Percentiles rank a stretch among this genome's conserved stretches.
Evolutionary conservation across 2,329 filamentous ascomycete genomes (phyloP).

Genomic region (Exserohilum turcica): DNA sequence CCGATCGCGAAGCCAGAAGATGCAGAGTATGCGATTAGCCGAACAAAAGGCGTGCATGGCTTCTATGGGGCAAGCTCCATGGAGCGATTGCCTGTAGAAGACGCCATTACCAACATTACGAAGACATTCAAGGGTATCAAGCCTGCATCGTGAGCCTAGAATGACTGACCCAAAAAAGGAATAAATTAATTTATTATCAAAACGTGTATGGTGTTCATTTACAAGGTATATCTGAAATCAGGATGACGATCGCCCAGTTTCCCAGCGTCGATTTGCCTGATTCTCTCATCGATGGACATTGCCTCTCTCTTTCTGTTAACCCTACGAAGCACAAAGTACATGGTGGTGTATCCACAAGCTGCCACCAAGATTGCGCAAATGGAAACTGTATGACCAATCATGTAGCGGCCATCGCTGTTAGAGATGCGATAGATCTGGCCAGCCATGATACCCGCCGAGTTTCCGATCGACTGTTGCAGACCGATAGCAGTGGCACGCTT

Average conservation of each 20-base stretch:
- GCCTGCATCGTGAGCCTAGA: slow-evolving; percentile 2
- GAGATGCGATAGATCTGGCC: slow-evolving; percentile 34
- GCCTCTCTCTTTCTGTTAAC: slow-evolving; percentile 55
- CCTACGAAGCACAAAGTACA: slow-evolving; percentile 53
- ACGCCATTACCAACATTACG: slow-evolving; percentile 65
- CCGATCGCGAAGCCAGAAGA: slow-evolving; percentile 69
- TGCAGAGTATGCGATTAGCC: slow-evolving; percentile 65
- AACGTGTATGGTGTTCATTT: background rate
- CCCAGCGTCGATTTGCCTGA: slow-evolving; percentile 52
- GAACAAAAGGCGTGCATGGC: slow-evolving; percentile 69
- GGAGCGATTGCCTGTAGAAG: slow-evolving; percentile 71
- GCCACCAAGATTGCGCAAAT: slow-evolving; percentile 39
- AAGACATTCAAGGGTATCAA: slow-evolving; percentile 57
- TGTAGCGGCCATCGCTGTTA: slow-evolving; percentile 14
- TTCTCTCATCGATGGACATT: slow-evolving; percentile 54
- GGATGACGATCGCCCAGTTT: slow-evolving; percentile 59
- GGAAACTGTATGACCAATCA: slow-evolving; percentile 16
- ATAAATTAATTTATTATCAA: background rate
- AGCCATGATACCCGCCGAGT: slow-evolving; percentile 60
- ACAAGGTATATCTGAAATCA: slow-evolving; percentile 51
- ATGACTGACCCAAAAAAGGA: background rate
- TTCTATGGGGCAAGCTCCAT: slow-evolving; percentile 74
- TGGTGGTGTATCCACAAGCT: slow-evolving; percentile 2
- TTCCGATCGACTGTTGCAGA: slow-evolving; percentile 49
- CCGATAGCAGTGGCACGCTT: slow-evolving; percentile 18